A percentile compares a stretch with the other conserved stretches of the same genome.
These are phyloP conservation scores for Paecilomyces sp. DNA, from an alignment of 2,329 filamentous ascomycete species.

Conservation along the genomic window DNA sequence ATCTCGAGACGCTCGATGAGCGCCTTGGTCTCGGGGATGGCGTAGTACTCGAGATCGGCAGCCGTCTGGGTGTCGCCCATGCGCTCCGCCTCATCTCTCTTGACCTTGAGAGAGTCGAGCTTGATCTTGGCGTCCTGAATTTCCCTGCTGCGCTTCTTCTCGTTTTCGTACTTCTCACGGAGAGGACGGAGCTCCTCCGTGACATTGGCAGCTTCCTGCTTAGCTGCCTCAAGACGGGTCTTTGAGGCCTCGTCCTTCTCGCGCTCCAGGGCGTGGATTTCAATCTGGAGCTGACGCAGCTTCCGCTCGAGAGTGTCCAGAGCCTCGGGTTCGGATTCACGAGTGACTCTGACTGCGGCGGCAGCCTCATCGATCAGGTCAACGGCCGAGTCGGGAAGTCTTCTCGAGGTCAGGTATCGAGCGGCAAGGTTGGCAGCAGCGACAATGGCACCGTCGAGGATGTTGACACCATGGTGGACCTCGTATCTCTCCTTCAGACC, in stretches of 20 bases:
- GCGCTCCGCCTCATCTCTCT: slow-evolving; percentile 88
- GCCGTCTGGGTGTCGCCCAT: slow-evolving; percentile 76
- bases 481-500: slow-evolving; percentile 97
- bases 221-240: slow-evolving; percentile 71
- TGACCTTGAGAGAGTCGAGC: slow-evolving; percentile 83
- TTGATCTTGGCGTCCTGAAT: slow-evolving; percentile 95
- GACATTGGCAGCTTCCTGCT: slow-evolving; percentile 86
- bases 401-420: slow-evolving; percentile 82
- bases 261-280: slow-evolving; percentile 88
- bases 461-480: slow-evolving; percentile 95
- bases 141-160: slow-evolving; percentile 82
- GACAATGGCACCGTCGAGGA: slow-evolving; percentile 88
- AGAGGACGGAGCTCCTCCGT: slow-evolving; percentile 88
- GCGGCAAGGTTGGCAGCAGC: slow-evolving; percentile 85
- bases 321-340: slow-evolving; percentile 92
- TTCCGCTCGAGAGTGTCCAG: slow-evolving; percentile 91
- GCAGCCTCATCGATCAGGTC: slow-evolving; percentile 95
- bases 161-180: slow-evolving; percentile 89
- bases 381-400: slow-evolving; percentile 92
- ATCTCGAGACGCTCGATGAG: slow-evolving; percentile 75
- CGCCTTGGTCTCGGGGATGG: slow-evolving; percentile 82
- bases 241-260: slow-evolving; percentile 94
- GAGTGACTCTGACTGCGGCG: slow-evolving; percentile 88
- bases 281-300: slow-evolving; percentile 86
- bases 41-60: slow-evolving; percentile 93